Conservation (phyloP, 345 rosid species). For the Streptanthus diversifolius region DNA sequence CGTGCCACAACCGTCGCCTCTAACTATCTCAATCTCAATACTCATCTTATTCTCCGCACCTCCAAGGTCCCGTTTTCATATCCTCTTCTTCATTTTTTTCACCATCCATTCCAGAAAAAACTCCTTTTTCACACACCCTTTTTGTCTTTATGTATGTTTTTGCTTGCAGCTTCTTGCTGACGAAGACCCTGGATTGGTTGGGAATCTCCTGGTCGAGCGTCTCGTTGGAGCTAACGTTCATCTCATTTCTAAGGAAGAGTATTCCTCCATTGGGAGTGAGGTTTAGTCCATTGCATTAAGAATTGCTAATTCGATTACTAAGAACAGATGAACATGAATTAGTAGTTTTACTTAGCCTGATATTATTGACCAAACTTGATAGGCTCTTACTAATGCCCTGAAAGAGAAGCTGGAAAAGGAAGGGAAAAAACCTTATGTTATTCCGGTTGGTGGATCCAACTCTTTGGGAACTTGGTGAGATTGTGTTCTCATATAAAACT, state of each 20-base stretch:
- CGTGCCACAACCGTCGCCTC: slow-evolving; percentile 93
- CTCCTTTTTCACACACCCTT: neutral
- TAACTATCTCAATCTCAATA: slow-evolving; percentile 68
- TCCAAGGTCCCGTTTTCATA: slow-evolving; percentile 49
- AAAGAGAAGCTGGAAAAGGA: slow-evolving; percentile 72
- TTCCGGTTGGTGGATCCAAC: slow-evolving; percentile 96
- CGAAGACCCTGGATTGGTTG: slow-evolving; percentile 83
- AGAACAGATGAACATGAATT: neutral
- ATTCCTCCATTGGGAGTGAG: slow-evolving; percentile 73
- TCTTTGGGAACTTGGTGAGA: slow-evolving; percentile 93
- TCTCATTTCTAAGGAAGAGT: slow-evolving; percentile 88
- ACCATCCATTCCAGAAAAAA: neutral
- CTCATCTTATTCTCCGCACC: slow-evolving; percentile 71
- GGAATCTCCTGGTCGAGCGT: slow-evolving; percentile 84
- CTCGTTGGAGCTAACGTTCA: slow-evolving; percentile 81
- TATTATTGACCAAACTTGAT: neutral
- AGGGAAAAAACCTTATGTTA: slow-evolving; percentile 86
- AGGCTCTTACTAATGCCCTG: slow-evolving; percentile 64
- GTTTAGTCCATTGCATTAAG: slow-evolving; percentile 38
- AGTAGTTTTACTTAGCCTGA: neutral
- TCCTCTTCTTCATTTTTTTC: neutral
- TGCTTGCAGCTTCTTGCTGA: slow-evolving; percentile 65
- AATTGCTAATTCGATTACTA: neutral
- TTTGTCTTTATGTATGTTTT: neutral
- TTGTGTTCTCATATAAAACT: neutral